Conservation (phyloP, 805 yeast species). For the Kluyveromyces siamensis region DNA sequence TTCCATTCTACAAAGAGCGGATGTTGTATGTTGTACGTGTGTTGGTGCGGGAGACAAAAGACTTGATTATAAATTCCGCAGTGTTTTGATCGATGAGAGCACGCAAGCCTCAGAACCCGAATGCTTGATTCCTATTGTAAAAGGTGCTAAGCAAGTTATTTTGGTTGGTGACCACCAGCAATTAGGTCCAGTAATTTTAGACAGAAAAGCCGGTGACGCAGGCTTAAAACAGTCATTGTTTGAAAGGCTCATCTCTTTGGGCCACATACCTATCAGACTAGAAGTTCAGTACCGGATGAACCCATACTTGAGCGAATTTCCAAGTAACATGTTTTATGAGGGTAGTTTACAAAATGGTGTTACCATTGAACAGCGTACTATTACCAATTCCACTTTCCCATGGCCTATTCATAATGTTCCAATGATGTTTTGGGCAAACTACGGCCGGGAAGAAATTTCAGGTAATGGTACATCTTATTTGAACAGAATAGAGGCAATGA, state of each 20-base stretch:
- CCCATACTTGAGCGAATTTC: slow-evolving; percentile 77
- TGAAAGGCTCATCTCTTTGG: slow-evolving; percentile 74
- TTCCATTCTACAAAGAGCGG: slow-evolving; percentile 44
- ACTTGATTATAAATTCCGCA: slow-evolving; percentile 51
- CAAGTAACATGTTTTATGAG: slow-evolving; percentile 87
- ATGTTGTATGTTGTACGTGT: slow-evolving; percentile 85
- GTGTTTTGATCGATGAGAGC: slow-evolving; percentile 84
- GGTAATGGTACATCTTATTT: slow-evolving; percentile 72
- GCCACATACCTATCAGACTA: slow-evolving; percentile 75
- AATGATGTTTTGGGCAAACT: slow-evolving; percentile 94
- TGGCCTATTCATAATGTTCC: slow-evolving; percentile 83
- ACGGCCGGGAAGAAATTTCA: slow-evolving; percentile 83
- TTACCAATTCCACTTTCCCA: slow-evolving; percentile 57
- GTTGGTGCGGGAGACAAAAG: slow-evolving; percentile 83
- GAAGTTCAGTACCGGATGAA: slow-evolving; percentile 96
- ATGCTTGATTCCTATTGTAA: slow-evolving; percentile 77
- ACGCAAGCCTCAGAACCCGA: slow-evolving; percentile 95
- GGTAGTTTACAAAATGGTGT: slow-evolving; percentile 91
- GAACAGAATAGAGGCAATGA: slow-evolving; percentile 85
- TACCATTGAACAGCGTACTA: slow-evolving; percentile 58
- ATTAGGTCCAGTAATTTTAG: slow-evolving; percentile 83
- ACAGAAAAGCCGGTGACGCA: slow-evolving; percentile 73
- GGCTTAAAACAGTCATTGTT: slow-evolving; percentile 82
- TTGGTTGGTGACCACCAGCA: slow-evolving; percentile 95
- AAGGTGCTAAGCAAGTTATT: slow-evolving; percentile 82